phyloP scores from a whole-genome alignment of 2,329 filamentous ascomycete species.

The Bipolaris gigantea region DNA sequence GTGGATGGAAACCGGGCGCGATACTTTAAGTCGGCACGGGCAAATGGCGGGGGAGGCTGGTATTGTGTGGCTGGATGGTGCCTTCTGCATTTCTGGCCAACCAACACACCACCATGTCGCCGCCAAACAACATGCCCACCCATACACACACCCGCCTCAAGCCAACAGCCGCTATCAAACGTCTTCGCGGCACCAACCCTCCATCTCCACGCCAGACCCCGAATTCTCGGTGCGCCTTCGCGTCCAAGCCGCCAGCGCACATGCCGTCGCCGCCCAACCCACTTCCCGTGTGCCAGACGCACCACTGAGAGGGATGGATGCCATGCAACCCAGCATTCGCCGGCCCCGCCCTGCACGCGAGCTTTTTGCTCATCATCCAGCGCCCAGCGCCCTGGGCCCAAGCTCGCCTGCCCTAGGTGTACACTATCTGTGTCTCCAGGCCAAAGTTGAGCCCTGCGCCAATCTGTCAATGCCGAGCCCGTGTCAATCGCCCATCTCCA shows the following conservation, averaged over 20 bases:
- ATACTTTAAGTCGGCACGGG: conserved; percentile 9
- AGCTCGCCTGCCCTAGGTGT: conserved; percentile 4
- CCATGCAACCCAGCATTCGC: conserved; percentile 6
- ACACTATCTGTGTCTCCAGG: conserved; percentile 2
- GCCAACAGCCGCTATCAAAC: neutral
- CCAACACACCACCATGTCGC: conserved; percentile 5
- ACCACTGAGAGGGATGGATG: conserved; percentile 6
- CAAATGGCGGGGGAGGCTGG: conserved; percentile 30
- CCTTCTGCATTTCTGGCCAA: conserved; percentile 18
- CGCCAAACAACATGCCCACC: neutral
- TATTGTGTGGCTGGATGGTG: conserved; percentile 26
- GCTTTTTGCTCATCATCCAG: conserved; percentile 16
- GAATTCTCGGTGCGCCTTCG: neutral
- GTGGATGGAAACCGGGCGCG: conserved; percentile 19
- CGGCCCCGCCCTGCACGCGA: conserved; percentile 4
- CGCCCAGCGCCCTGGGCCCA: conserved; percentile 12
- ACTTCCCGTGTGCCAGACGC: conserved; percentile 5
- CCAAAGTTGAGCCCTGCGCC: conserved; percentile 5
- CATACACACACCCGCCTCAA: neutral
- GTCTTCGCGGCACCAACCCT: conserved; percentile 2
- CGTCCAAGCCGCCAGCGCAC: conserved; percentile 7
- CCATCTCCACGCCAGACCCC: neutral
- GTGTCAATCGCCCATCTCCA: no score
- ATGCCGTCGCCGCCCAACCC: conserved; percentile 9
- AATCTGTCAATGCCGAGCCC: neutral